Evolutionary conservation across 2,329 filamentous ascomycete species (phyloP), one percentile per base, ranked within the genome.

Genomic region (Canariomyces notabilis): DNA sequence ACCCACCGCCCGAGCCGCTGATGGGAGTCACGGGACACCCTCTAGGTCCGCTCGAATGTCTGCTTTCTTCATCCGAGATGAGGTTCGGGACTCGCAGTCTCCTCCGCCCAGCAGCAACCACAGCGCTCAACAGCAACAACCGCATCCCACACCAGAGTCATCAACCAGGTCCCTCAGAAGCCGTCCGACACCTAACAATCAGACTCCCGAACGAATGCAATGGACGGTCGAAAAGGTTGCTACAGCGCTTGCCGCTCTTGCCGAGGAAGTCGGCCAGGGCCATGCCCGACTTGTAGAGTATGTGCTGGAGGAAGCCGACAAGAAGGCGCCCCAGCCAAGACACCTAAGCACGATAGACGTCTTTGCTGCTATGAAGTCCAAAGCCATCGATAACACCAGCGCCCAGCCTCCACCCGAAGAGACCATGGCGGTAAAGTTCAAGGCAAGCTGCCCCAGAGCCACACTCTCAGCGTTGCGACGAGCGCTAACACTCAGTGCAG

Each of bases 341-440:
- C 62, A 71, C 46, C 56, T 65, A 19, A 67, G 67, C 42, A 69
- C 71, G 36, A 59, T 63, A 7, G 74, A 78, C 46, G 67, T 71
- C 49, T 78, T 80, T 54, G 69, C 70, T 2, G 62, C 64, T 35
- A 60, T 79, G 50, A 66, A 62, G 14, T 52, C 55, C 1, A 49
- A 50, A 15, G 60, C 60, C 16, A 57, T 63, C 2, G 61, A 68
- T 1, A 60, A 62, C 0, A 59, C 65, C 14, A 46, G 44, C 4
- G 42, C 42, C 0, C 50, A 40, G 2, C 64, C 67, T n/a, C 55
- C 62, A 15, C 61, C 59, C n/a, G 18, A 44, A 5, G 64, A 66
- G 16, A 68, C 67, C 3, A 71, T 79, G 62, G 70, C 66, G 52
- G 66, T 77, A 33, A 76, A 72, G 53, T 68, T 72, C 45, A 80